Evolutionary conservation across 495 filamentous ascomycete genomes (phyloP).

Genomic region (Letharia columbiana): DNA sequence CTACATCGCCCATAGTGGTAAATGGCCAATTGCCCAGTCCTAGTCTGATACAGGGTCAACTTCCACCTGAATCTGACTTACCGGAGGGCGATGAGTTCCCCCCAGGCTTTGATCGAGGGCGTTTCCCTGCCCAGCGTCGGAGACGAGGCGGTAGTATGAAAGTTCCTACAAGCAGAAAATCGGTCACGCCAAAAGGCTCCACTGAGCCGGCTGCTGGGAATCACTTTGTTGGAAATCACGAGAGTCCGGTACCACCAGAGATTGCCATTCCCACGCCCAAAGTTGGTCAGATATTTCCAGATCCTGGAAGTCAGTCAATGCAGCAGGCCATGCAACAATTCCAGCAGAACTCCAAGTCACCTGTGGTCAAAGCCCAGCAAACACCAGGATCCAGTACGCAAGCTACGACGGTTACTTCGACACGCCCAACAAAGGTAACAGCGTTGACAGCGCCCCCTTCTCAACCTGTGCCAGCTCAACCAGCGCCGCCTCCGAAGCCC

Average conservation of each 20-base stretch:
- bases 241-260: neutral
- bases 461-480: slow-evolving; percentile 5
- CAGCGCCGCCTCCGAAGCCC: slow-evolving; percentile 5
- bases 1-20: slow-evolving; percentile 9
- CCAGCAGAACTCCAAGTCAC: neutral
- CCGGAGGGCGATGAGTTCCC: slow-evolving; percentile 13
- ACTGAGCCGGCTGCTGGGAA: neutral
- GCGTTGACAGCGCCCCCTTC: neutral
- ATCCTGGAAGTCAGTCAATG: slow-evolving; percentile 1
- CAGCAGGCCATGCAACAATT: slow-evolving; percentile 6
- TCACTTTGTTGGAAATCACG: neutral
- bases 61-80: slow-evolving; percentile 22
- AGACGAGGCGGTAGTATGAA: slow-evolving; percentile 14
- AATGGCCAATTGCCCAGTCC: slow-evolving; percentile 14
- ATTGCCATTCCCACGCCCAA: neutral
- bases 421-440: neutral
- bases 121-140: slow-evolving; percentile 26
- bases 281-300: neutral
- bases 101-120: slow-evolving; percentile 25
- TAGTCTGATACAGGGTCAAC: slow-evolving; percentile 3
- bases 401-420: neutral
- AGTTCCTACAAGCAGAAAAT: neutral
- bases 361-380: neutral
- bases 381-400: neutral
- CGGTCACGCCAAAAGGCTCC: slow-evolving; percentile 5